These are phyloP conservation scores for Hibiscus tridactylites DNA, from an alignment of 345 rosid genomes.

Conservation along the genomic window DNA sequence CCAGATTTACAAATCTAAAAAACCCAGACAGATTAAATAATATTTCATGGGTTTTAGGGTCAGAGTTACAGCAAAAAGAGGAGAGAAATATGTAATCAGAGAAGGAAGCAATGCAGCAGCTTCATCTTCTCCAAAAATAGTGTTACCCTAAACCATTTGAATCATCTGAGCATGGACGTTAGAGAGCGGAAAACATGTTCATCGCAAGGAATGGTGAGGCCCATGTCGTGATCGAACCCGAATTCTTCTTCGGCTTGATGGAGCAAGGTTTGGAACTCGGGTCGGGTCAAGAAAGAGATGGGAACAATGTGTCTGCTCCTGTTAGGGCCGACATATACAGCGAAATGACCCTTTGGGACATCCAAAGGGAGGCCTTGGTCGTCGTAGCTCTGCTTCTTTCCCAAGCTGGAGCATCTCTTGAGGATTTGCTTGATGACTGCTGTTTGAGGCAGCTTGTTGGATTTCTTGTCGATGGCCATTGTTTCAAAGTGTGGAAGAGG, in stretches of 20 bases:
- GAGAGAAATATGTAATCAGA: not conserved
- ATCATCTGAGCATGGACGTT: not conserved
- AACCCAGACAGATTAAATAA: slow-evolving; percentile 17
- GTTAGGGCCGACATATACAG: not conserved
- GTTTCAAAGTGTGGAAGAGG: not conserved
- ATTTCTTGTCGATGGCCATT: not conserved
- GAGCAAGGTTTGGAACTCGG: not conserved
- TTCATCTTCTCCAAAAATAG: not conserved
- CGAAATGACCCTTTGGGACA: not conserved
- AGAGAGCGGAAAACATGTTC: not conserved
- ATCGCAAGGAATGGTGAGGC: not conserved
- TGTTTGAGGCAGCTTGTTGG: not conserved
- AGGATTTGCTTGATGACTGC: not conserved
- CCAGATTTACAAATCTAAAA: slow-evolving; percentile 23
- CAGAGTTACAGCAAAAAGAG: slow-evolving; percentile 9
- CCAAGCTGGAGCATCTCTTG: not conserved
- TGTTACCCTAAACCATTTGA: not conserved
- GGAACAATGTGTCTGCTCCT: not conserved
- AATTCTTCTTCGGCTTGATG: not conserved
- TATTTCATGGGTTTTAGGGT: slow-evolving; percentile 21
- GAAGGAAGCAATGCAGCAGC: not conserved
- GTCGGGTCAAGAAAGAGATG: not conserved
- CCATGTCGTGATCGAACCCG: not conserved
- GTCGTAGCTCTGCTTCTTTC: not conserved
- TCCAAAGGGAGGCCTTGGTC: not conserved